Percentiles rank a stretch among this genome's conserved stretches.
Evolutionary conservation across 2,329 filamentous ascomycete species (phyloP).

Genomic region (Fusarium sp.): DNA sequence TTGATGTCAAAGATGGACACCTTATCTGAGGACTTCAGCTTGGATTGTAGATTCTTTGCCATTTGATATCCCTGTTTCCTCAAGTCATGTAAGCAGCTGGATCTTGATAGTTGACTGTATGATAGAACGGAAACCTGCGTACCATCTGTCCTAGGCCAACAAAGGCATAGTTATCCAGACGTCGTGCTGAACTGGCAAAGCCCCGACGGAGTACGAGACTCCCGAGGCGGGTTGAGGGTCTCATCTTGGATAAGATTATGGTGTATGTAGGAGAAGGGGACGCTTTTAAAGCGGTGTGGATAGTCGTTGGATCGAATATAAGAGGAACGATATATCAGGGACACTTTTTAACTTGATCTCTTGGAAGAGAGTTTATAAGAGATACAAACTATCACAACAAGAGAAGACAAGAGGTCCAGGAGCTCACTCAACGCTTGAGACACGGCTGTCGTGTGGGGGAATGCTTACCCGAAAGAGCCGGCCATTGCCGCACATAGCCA

Average conservation of each 20-base stretch:
- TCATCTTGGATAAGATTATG: conserved; percentile 30
- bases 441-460: conserved; percentile 30
- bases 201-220: conserved; percentile 59
- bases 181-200: conserved; percentile 66
- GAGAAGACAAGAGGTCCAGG: conserved; percentile 3
- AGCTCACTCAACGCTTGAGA: conserved; percentile 13
- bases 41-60: conserved; percentile 74
- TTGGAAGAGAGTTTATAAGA: neutral
- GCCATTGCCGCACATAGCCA: conserved; percentile 56
- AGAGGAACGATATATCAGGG: no score
- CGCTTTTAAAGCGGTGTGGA: no score
- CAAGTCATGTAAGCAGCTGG: neutral
- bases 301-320: no score
- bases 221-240: conserved; percentile 44
- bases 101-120: neutral
- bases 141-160: conserved; percentile 76
- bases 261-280: neutral
- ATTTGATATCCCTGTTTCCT: conserved; percentile 71
- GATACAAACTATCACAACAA: neutral
- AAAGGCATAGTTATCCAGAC: conserved; percentile 71
- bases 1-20: conserved; percentile 73
- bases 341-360: no score
- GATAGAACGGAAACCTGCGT: conserved; percentile 33
- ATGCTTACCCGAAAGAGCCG: conserved; percentile 53
- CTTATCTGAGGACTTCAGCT: conserved; percentile 66